Base-by-base conservation (phyloP, 1,139 yeast genomes). In the Suhomyces panamericanus region DNA sequence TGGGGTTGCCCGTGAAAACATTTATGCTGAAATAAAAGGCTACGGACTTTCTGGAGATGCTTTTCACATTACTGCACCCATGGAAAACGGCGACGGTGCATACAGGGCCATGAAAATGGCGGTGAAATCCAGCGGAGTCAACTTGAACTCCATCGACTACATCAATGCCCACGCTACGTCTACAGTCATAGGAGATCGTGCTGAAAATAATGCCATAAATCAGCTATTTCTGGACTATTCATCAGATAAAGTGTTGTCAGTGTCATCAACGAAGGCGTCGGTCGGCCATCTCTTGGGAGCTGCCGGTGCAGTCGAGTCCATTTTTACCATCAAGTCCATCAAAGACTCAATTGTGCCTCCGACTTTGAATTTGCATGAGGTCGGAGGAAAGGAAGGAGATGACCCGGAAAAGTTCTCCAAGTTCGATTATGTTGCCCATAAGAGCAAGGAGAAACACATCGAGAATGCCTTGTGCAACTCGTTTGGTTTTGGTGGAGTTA, bases 131-230 rank as follows among this genome's bases (percentile, higher is more conserved):
- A 83, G 85, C 1, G 60, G 63, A 1, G 39, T 70, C 4, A 61
- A 62, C 0, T 74, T 82, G 0, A 42, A 58, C 2, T 69, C 78
- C 4, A 70, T 93, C 8, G 89, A 78, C 42, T 93, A 90, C 59
- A 75, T 95, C 41, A 95, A 95, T 65, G 98, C 99, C 1, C 99
- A 95, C 65, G 99, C 99, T 0, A 95, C 99, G 0, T 87, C 96
- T 0, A 95, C 99, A 0, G 69, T 72, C 7, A 70, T 91, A 8
- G 99, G 99, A 4, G 99, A 95, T 59, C 68, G 81, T 16, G 95
- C 96, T 0, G 99, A 95, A 60, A 83, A 86, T 56, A 63, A 65
- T 38, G 99, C 98, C 3, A 83, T 93, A 44, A 65, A 70, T 41
- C 63, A 77, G 4, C 60, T 88, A 9, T 78, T 85, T 49, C 44